Percentiles rank a stretch among this genome's conserved stretches.
Evolutionary conservation across 2,329 filamentous ascomycete genomes (phyloP).

Genomic region (Helicocarpus griseus): DNA sequence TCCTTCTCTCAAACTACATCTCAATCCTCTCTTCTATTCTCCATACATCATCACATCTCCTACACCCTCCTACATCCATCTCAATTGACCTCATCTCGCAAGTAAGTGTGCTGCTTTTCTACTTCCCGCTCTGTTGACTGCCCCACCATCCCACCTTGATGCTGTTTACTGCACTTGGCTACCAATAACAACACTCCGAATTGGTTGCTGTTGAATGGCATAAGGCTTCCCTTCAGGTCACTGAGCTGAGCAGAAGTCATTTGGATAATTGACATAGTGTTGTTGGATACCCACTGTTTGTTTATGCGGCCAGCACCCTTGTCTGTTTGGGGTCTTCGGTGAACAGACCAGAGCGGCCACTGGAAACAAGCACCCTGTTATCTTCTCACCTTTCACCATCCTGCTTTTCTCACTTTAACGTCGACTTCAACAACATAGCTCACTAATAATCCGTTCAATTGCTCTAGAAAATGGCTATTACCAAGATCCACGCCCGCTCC

Average conservation of each 20-base stretch:
- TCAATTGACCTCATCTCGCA: slow-evolving; percentile 3
- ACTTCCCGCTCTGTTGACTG: background rate
- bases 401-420: background rate
- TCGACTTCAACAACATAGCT: background rate
- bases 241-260: background rate
- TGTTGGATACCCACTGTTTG: no score
- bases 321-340: background rate
- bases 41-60: background rate
- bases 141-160: background rate
- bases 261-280: background rate
- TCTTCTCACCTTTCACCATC: background rate
- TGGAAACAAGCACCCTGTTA: background rate
- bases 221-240: background rate
- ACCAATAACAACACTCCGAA: background rate
- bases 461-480: slow-evolving; percentile 62
- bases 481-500: slow-evolving; percentile 82
- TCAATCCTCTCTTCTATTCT: slow-evolving; percentile 8
- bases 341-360: background rate
- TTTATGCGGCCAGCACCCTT: background rate
- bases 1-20: slow-evolving; percentile 9
- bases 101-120: background rate
- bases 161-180: background rate
- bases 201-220: background rate
- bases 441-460: slow-evolving; percentile 1
- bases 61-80: background rate